These are phyloP conservation scores for Colletotrichum magnum DNA, from an alignment of 2,329 filamentous ascomycete genomes.

Conservation along the genomic window DNA sequence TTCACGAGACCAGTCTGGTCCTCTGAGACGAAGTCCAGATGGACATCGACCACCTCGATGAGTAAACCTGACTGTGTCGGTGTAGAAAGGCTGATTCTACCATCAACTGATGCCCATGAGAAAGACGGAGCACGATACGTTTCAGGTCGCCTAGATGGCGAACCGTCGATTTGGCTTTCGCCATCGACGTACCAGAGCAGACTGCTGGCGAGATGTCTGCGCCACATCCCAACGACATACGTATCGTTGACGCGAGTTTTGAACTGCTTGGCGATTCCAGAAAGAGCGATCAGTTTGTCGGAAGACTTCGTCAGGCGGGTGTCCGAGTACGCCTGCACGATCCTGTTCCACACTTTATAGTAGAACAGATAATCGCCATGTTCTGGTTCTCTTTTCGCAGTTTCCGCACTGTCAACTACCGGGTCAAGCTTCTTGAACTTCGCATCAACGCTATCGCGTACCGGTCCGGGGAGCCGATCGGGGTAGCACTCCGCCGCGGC, in stretches of 20 bases:
- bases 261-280: constrained; percentile 1
- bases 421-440: constrained; percentile 20
- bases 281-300: constrained; percentile 9
- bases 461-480: background rate
- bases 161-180: constrained; percentile 10
- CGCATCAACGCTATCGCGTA: background rate
- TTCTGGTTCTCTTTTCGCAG: accelerated
- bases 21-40: background rate
- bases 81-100: accelerated
- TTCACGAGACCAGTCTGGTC: constrained; percentile 3
- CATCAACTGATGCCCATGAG: constrained; percentile 16
- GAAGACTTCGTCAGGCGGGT: constrained; percentile 5
- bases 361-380: background rate
- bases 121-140: constrained; percentile 1
- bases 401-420: too few species aligned
- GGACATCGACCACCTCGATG: background rate
- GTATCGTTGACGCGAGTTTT: background rate
- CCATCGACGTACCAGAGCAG: background rate
- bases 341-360: background rate
- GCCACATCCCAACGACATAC: constrained; percentile 19
- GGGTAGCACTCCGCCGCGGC: constrained; percentile 20
- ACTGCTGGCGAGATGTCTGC: background rate
- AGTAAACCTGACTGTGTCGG: background rate
- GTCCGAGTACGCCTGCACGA: background rate
- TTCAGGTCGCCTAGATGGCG: background rate